Evolutionary conservation across 2,329 filamentous ascomycete genomes (phyloP).

Genomic region (Colletotrichum cereale): DNA sequence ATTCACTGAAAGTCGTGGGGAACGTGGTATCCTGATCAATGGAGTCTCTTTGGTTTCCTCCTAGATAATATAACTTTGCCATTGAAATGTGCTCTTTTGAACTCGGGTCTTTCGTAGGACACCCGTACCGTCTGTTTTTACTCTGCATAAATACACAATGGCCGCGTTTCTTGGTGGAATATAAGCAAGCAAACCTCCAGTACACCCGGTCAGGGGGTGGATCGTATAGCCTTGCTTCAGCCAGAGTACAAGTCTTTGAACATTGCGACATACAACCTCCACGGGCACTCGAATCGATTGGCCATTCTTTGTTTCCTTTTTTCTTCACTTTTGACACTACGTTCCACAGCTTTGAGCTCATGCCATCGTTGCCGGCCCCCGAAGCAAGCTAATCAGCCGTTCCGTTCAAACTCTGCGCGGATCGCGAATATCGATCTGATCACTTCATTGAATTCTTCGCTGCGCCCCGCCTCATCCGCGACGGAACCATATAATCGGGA

Average conservation of each 20-base stretch:
- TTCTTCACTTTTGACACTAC: not conserved
- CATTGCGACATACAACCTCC: not conserved
- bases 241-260: not conserved
- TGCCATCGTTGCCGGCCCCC: not conserved
- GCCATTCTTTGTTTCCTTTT: not conserved
- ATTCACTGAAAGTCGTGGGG: no score
- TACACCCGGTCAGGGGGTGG: not conserved
- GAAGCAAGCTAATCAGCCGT: not conserved
- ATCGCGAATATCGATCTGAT: not conserved
- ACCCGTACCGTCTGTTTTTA: not conserved
- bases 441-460: not conserved
- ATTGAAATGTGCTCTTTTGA: not conserved
- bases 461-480: not conserved
- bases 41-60: no score
- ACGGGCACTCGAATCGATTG: not conserved
- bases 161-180: not conserved
- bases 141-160: not conserved
- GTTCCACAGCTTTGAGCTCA: not conserved
- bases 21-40: no score
- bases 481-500: not conserved
- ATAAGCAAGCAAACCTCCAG: not conserved
- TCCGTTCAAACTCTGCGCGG: not conserved
- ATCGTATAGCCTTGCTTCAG: not conserved
- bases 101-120: not conserved
- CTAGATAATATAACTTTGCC: not conserved